Conservation (phyloP, 495 filamentous ascomycete genomes). For the Aspergillus leporis region DNA sequence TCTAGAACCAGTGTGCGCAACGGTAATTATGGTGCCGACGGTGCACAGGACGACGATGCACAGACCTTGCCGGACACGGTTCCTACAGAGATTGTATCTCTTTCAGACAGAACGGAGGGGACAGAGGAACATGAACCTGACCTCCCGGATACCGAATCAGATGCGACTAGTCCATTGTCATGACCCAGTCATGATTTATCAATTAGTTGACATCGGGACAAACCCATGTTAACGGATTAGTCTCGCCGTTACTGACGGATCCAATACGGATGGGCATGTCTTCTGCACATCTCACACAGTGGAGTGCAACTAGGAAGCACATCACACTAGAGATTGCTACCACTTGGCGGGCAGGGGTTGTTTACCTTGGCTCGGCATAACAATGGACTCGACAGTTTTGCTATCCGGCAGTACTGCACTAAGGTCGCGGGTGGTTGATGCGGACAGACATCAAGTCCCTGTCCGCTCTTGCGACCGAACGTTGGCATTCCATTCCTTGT, state of each 20-base stretch:
- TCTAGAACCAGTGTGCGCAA: constrained; percentile 26
- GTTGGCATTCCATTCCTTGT: neutral
- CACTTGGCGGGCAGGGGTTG: neutral
- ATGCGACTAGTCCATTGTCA: constrained; percentile 24
- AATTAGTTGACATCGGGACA: neutral
- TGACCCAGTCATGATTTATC: neutral
- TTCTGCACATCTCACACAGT: neutral
- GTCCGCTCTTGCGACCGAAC: neutral
- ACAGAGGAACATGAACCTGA: constrained; percentile 25
- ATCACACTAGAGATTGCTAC: neutral
- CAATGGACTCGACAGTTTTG: neutral
- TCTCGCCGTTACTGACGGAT: neutral
- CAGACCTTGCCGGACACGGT: constrained; percentile 29
- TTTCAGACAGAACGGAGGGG: constrained; percentile 16
- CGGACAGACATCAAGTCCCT: neutral
- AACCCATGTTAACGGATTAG: neutral
- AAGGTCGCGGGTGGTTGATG: neutral
- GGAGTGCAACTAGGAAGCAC: neutral
- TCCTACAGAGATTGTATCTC: constrained; percentile 36
- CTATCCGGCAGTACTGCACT: neutral
- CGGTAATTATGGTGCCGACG: constrained; percentile 20
- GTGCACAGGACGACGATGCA: constrained; percentile 26
- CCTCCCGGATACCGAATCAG: constrained; percentile 30
- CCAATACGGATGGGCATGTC: neutral
- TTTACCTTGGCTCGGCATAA: too few relatives aligned